phyloP scores from a whole-genome alignment of 768 basidiomycete genomes.

The Hericium alpestre region DNA sequence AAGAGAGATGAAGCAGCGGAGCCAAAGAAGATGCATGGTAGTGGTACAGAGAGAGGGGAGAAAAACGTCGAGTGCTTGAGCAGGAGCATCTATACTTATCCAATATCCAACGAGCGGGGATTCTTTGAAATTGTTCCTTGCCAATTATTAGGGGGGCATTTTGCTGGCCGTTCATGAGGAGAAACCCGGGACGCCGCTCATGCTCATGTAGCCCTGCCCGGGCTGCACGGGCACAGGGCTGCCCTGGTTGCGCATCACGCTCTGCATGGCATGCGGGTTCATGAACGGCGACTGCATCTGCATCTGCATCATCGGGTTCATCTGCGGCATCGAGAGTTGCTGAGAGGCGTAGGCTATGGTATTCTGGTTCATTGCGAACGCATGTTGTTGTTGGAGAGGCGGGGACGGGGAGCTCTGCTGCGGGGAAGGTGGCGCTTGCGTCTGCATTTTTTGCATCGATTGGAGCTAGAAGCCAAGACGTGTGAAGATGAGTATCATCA shows the following conservation, averaged over 20 bases:
- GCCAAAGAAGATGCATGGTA: neutral
- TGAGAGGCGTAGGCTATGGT: constrained; percentile 41
- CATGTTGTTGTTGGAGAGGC: constrained; percentile 35
- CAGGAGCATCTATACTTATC: neutral
- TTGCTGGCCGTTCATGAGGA: constrained; percentile 4
- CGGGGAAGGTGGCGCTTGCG: constrained; percentile 24
- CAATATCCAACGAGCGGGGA: neutral
- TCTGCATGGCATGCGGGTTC: constrained; percentile 71
- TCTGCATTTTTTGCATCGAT: constrained; percentile 63
- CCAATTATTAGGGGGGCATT: constrained; percentile 3
- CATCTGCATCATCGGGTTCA: constrained; percentile 58
- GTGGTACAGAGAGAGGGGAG: neutral
- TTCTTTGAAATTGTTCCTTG: constrained; percentile 6
- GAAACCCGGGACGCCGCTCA: constrained; percentile 9
- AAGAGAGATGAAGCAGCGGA: neutral
- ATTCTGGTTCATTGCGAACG: constrained; percentile 39
- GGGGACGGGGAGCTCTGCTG: constrained; percentile 21
- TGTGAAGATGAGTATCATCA: neutral
- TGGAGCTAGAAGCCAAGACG: constrained; percentile 44
- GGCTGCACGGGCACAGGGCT: constrained; percentile 50
- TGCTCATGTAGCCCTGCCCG: constrained; percentile 22
- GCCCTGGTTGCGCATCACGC: constrained; percentile 67
- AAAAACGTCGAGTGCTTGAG: neutral
- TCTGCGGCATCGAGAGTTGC: constrained; percentile 38
- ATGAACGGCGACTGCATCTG: constrained; percentile 41